Evolutionary conservation across 2,329 filamentous ascomycete genomes (phyloP).

Genomic region (Aquanectria penicillioides): DNA sequence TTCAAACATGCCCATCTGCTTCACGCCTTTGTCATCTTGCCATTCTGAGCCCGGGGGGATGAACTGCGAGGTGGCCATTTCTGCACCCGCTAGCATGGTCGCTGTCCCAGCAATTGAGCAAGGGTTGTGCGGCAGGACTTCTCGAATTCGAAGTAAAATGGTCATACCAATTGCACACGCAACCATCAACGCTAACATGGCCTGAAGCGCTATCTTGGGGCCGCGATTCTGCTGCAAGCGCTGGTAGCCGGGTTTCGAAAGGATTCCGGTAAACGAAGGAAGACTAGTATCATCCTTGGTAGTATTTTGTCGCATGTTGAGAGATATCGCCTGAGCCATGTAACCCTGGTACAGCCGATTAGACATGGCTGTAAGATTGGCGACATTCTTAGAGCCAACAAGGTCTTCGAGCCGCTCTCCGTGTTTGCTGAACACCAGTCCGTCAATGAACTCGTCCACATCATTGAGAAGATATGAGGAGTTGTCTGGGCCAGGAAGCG

Average conservation of each 20-base stretch:
- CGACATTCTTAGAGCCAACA: conserved; percentile 23
- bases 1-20: conserved; percentile 24
- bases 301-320: conserved; percentile 34
- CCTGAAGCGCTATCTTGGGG: conserved; percentile 44
- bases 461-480: conserved; percentile 20
- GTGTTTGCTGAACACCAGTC: conserved; percentile 26
- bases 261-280: conserved; percentile 23
- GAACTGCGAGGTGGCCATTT: conserved; percentile 34
- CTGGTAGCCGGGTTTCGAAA: conserved; percentile 8
- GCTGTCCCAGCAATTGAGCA: conserved; percentile 43
- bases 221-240: conserved; percentile 39
- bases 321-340: conserved; percentile 42
- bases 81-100: conserved; percentile 39
- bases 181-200: conserved; percentile 43
- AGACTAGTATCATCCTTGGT: conserved; percentile 10
- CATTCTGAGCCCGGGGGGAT: conserved; percentile 41
- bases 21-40: conserved; percentile 33
- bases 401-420: conserved; percentile 24
- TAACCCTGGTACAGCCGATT: conserved; percentile 37
- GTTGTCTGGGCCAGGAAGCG: conserved; percentile 24
- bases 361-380: conserved; percentile 25
- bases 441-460: conserved; percentile 34
- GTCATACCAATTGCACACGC: conserved; percentile 37
- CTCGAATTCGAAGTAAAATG: conserved; percentile 32
- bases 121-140: conserved; percentile 43